Evolutionary conservation across 2,329 filamentous ascomycete genomes (phyloP), one percentile per base, ranked within the genome.

Genomic region (Neofusicoccum ribis): DNA sequence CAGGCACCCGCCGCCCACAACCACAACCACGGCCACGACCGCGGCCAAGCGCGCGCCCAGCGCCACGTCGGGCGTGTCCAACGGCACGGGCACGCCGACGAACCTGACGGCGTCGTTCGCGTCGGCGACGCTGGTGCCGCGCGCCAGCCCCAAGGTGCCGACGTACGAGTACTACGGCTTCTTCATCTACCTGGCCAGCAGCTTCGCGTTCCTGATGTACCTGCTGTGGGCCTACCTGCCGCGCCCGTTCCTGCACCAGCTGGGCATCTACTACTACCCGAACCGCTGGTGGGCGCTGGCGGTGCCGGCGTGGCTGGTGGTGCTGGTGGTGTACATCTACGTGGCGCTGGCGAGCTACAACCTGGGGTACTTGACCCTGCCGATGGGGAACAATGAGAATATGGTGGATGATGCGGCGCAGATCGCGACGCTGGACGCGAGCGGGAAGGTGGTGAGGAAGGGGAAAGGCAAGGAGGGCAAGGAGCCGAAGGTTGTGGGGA

Each of bases 141-240:
- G 92, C 64, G 93, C 93, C 1, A 90, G 90, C 63, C 95, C 95
- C 1, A 93, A 95, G 75, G 93, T 99, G 2, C 95, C 95, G n/a
- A 99, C 95, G 0, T 98, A 99, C 81, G 95, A 99, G 77, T 99
- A 98, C 86, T 98, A 98, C 77, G 95, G 95, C 76, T 99, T 99
- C 80, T 94, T 96, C 63, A 86, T 99, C 58, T 98, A 99, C 81
- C 85, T 99, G 44, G 92, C 94, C 74, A 93, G 90, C 68, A 92
- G 89, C 23, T 83, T 95, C 60, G 88, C 88, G 1, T 98, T 98
- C 76, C 82, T 88, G 12, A 84, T 89, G 67, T 90, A 90, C 74
- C 78, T 90, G 23, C 81, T 90, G 11, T 97, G 93, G 95, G 91
- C 91, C 14, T 98, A 95, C 79, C 88, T 98, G 5, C 95, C 95